phyloP scores from a whole-genome alignment of 257 asterid genomes.

The Nicotiana attenuata region DNA sequence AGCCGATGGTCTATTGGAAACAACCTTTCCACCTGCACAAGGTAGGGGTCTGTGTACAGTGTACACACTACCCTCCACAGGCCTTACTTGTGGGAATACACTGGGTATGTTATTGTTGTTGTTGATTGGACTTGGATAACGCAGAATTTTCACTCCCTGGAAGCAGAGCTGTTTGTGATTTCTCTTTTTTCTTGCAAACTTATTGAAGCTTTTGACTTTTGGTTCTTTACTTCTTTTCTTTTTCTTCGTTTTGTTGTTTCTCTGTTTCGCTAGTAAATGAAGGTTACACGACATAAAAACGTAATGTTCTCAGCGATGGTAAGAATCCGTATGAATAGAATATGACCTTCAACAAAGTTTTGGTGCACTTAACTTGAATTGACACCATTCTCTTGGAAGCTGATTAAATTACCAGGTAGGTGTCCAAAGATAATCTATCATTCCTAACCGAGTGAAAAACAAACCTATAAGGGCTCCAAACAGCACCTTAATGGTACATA shows the following conservation, averaged over 20 bases:
- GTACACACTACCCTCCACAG: too few relatives aligned
- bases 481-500: not conserved
- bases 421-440: not conserved
- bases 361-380: not conserved
- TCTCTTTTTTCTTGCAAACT: too few relatives aligned
- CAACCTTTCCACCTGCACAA: too few relatives aligned
- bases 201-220: not conserved
- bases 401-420: not conserved
- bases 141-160: not conserved
- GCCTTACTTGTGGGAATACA: too few relatives aligned
- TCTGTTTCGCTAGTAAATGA: not conserved
- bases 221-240: not conserved
- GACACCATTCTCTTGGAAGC: not conserved
- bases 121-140: too few relatives aligned
- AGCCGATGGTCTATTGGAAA: too few relatives aligned
- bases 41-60: too few relatives aligned
- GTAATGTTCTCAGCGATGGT: not conserved
- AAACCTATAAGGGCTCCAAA: not conserved
- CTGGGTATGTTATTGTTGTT: too few relatives aligned
- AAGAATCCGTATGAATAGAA: not conserved
- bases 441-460: not conserved
- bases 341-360: not conserved
- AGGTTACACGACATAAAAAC: not conserved
- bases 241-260: not conserved
- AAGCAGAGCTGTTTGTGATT: not conserved